Evolutionary conservation across 768 basidiomycete species (phyloP).

Genomic region (Amanita muscaria): DNA sequence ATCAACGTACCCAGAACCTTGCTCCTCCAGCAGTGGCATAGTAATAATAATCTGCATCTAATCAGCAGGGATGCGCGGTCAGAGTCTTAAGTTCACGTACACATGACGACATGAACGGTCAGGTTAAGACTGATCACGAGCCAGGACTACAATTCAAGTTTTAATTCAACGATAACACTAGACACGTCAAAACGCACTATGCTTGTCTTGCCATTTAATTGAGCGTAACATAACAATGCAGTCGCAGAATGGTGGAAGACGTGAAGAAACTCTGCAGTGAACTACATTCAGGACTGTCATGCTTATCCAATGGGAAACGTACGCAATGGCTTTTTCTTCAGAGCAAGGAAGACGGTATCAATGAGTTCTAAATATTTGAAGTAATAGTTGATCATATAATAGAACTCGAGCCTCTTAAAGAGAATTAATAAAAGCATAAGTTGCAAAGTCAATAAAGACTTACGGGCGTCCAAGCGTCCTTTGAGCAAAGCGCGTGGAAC

Average conservation of each 20-base stretch:
- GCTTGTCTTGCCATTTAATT: constrained; percentile 90
- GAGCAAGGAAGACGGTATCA: constrained; percentile 93
- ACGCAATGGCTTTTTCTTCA: constrained; percentile 99
- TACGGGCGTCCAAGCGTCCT: constrained; percentile 80
- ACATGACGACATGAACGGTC: constrained; percentile 95
- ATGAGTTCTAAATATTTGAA: constrained; percentile 96
- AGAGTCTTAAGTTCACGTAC: constrained; percentile 38
- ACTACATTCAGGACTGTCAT: constrained; percentile 1
- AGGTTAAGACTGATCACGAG: constrained; percentile 88
- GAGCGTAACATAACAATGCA: constrained; percentile 87
- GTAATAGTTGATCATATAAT: constrained; percentile 98
- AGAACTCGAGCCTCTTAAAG: constrained; percentile 78
- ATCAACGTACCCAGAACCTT: constrained; percentile 74
- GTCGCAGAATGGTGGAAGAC: constrained; percentile 99
- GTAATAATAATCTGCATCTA: constrained; percentile 89
- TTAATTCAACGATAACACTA: too few relatives aligned
- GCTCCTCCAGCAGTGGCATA: constrained; percentile 96
- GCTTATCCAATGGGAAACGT: constrained; percentile 17
- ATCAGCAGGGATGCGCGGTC: not conserved
- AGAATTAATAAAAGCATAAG: constrained; percentile 5
- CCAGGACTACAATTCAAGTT: constrained; percentile 83
- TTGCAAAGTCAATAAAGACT: constrained; percentile 22
- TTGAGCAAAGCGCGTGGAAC: constrained; percentile 72
- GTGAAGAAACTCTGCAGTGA: constrained; percentile 77
- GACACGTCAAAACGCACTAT: constrained; percentile 49